These are phyloP conservation scores for Barnettozyma siamensis DNA, from an alignment of 805 yeast species.

Conservation along the genomic window DNA sequence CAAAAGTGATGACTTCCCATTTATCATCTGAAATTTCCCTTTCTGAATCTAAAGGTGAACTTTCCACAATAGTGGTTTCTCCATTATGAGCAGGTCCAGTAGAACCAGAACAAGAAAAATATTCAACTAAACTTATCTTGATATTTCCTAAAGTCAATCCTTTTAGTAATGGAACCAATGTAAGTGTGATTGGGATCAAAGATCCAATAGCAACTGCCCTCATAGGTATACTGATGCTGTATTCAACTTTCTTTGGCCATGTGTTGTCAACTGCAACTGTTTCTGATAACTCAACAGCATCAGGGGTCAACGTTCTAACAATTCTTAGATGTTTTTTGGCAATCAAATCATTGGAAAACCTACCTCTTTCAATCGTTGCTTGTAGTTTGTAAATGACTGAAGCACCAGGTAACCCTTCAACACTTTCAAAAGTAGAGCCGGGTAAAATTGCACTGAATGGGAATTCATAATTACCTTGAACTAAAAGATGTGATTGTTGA, in stretches of 20 bases:
- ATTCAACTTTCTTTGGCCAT: conserved; percentile 94
- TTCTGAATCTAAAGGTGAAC: conserved; percentile 32
- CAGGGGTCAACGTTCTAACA: conserved; percentile 82
- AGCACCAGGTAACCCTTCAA: conserved; percentile 85
- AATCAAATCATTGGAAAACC: conserved; percentile 58
- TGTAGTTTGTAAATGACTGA: conserved; percentile 66
- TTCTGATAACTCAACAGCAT: conserved; percentile 80
- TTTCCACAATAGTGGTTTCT: conserved; percentile 58
- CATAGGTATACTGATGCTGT: conserved; percentile 77
- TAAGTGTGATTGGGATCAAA: conserved; percentile 58
- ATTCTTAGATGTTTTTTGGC: conserved; percentile 73
- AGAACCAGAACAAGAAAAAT: conserved; percentile 53
- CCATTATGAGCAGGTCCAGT: conserved; percentile 51
- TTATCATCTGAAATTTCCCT: conserved; percentile 38
- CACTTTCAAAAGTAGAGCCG: conserved; percentile 79
- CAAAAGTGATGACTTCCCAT: conserved; percentile 66
- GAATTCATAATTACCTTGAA: conserved; percentile 80
- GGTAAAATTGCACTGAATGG: conserved; percentile 85
- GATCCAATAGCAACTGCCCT: conserved; percentile 91
- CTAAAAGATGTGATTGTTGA: conserved; percentile 34
- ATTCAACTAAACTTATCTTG: conserved; percentile 62
- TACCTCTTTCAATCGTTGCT: conserved; percentile 78
- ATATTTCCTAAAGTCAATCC: conserved; percentile 77
- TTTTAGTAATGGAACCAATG: conserved; percentile 73
- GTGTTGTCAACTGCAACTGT: conserved; percentile 91